Conservation (phyloP, 306 rosid species). For the Corylus heterophylla region DNA sequence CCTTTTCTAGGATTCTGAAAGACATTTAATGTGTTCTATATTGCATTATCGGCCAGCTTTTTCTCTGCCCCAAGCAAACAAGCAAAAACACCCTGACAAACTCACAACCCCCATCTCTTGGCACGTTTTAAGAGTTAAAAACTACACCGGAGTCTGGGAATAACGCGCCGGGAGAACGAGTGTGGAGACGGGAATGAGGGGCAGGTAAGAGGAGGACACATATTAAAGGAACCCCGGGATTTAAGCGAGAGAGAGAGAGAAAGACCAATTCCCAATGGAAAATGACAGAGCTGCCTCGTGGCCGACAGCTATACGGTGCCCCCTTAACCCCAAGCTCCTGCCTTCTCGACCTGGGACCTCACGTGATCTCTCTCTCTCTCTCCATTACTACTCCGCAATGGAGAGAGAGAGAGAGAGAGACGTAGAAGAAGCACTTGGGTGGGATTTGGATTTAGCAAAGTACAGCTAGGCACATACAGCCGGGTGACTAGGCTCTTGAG, state of each 20-base stretch:
- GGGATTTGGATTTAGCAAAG: neutral
- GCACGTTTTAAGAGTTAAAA: too few species aligned
- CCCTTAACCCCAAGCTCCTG: conserved; percentile 25
- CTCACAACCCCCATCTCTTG: neutral
- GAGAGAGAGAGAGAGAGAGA: neutral
- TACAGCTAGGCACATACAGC: neutral
- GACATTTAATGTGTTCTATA: neutral
- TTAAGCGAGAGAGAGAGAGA: conserved; percentile 30
- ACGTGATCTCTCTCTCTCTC: conserved; percentile 40
- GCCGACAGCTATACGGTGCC: conserved; percentile 49
- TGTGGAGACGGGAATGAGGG: neutral
- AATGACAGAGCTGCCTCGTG: conserved; percentile 44
- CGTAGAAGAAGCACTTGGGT: neutral
- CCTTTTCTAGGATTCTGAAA: conserved; percentile 22
- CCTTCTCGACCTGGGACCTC: conserved; percentile 26
- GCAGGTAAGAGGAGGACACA: neutral
- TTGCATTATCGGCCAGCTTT: neutral
- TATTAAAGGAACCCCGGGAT: conserved; percentile 36
- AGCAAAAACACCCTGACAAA: neutral
- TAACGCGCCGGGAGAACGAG: conserved; percentile 15
- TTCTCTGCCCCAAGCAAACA: conserved; percentile 17
- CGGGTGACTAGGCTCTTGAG: neutral
- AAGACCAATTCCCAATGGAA: conserved; percentile 33
- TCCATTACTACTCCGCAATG: neutral
- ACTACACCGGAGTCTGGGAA: neutral